phyloP scores from a whole-genome alignment of 2,329 filamentous ascomycete species.

The Cladophialophora yegresii region DNA sequence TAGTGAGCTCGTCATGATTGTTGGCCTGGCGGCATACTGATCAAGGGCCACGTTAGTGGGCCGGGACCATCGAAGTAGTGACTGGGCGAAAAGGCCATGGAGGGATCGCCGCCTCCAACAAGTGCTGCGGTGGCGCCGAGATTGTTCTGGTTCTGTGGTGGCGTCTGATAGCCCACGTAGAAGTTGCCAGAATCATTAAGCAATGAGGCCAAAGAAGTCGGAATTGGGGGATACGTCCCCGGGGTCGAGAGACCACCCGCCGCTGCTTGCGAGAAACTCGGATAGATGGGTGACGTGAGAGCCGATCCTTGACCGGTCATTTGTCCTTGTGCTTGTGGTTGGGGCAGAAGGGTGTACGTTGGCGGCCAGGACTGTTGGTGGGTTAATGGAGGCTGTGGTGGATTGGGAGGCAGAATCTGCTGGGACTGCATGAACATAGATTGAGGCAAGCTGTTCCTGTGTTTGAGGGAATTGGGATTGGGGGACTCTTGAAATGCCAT shows the following conservation, averaged over 20 bases:
- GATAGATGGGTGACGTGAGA: conserved; percentile 24
- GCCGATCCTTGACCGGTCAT: conserved; percentile 9
- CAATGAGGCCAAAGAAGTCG: conserved; percentile 33
- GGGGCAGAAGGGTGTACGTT: conserved; percentile 20
- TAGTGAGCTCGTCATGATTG: conserved; percentile 8
- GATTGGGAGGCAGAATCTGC: conserved; percentile 14
- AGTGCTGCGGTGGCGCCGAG: not conserved
- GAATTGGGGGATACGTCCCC: conserved; percentile 14
- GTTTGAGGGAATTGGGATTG: conserved; percentile 2
- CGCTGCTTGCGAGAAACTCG: conserved; percentile 14
- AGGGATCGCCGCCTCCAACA: conserved; percentile 17
- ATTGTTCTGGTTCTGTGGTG: conserved; percentile 22
- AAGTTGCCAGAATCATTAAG: conserved; percentile 28
- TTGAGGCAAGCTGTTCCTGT: conserved; percentile 22
- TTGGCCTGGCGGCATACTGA: conserved; percentile 24
- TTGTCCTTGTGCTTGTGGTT: conserved; percentile 14
- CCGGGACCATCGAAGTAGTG: conserved; percentile 30
- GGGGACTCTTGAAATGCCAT: conserved; percentile 9
- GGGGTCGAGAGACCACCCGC: conserved; percentile 14
- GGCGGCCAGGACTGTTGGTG: conserved; percentile 17
- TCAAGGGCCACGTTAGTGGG: conserved; percentile 26
- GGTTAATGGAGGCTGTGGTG: conserved; percentile 19
- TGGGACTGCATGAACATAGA: conserved; percentile 22
- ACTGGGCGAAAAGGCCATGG: conserved; percentile 25
- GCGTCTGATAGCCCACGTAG: conserved; percentile 27